Percentiles rank a stretch among this genome's conserved stretches.
Conservation (phyloP, 1,284 basidiomycete genomes). For the Ustilago curta region DNA sequence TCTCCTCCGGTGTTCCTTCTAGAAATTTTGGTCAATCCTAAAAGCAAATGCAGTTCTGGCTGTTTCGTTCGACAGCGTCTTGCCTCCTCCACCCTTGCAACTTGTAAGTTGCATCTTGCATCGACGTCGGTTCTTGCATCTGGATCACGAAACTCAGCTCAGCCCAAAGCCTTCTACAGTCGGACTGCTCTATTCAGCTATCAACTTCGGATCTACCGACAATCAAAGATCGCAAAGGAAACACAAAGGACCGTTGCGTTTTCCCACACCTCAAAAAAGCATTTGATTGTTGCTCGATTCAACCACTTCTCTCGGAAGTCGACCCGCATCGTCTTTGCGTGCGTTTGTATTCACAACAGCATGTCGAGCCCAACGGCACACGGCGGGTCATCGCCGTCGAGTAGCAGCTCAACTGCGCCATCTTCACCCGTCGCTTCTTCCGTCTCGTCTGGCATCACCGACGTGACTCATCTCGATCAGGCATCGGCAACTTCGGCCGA, state of each 20-base stretch:
- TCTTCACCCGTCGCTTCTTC: constrained; percentile 36
- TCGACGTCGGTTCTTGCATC: constrained; percentile 2
- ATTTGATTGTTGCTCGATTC: not conserved
- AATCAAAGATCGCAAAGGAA: not conserved
- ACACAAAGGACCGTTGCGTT: not conserved
- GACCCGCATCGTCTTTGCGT: not conserved
- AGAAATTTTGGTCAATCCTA: constrained; percentile 1
- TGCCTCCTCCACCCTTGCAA: not conserved
- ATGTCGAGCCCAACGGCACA: constrained; percentile 25
- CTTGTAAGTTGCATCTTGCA: not conserved
- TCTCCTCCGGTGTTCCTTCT: not conserved
- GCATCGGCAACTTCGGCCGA: constrained; percentile 59
- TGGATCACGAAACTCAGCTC: not conserved
- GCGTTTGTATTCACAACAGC: not conserved
- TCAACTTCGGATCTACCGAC: constrained; percentile 5
- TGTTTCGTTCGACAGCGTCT: no score
- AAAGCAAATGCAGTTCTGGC: not conserved
- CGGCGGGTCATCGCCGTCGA: constrained; percentile 26
- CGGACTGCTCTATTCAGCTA: no score
- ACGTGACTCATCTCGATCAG: constrained; percentile 45
- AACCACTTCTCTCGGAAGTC: not conserved
- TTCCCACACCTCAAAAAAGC: not conserved
- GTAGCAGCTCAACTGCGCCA: constrained; percentile 31
- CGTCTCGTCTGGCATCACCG: constrained; percentile 30
- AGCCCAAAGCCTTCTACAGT: no score